A percentile compares a stretch with the other conserved stretches of the same genome.
Conservation (phyloP, 139 green algal species). For the Picochlorum sp. region DNA sequence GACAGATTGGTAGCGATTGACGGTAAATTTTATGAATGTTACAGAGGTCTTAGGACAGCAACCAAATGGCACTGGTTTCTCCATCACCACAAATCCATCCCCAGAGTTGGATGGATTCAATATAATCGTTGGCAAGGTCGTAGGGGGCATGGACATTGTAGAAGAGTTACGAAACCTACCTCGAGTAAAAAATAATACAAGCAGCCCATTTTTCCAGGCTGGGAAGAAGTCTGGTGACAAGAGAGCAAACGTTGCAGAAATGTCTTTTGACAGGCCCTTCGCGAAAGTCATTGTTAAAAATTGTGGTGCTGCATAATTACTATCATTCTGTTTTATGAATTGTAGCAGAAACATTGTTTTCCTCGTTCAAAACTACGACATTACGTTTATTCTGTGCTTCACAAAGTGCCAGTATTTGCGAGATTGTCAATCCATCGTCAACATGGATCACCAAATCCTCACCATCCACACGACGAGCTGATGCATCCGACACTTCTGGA, state of each 20-base stretch:
- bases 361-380: background rate
- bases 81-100: slow-evolving; percentile 33
- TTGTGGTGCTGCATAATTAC: slow-evolving; percentile 11
- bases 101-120: slow-evolving; percentile 45
- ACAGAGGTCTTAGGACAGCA: slow-evolving; percentile 30
- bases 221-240: slow-evolving; percentile 45
- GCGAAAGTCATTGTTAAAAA: slow-evolving; percentile 33
- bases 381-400: background rate
- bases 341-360: background rate
- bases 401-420: background rate
- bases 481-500: too few relatives aligned
- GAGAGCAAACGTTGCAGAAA: slow-evolving; percentile 44
- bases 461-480: background rate
- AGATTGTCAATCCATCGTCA: slow-evolving; percentile 3
- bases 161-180: slow-evolving; percentile 29
- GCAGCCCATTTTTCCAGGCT: slow-evolving; percentile 40
- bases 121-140: slow-evolving; percentile 44
- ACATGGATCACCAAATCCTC: background rate
- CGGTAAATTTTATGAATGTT: slow-evolving; percentile 52
- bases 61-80: slow-evolving; percentile 48
- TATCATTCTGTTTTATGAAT: background rate
- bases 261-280: slow-evolving; percentile 42
- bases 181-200: slow-evolving; percentile 41
- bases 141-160: slow-evolving; percentile 42
- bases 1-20: slow-evolving; percentile 43